Evolutionary conservation across 371 early-diverging fungal species (phyloP).

Genomic region (Phascolomyces articulosus): DNA sequence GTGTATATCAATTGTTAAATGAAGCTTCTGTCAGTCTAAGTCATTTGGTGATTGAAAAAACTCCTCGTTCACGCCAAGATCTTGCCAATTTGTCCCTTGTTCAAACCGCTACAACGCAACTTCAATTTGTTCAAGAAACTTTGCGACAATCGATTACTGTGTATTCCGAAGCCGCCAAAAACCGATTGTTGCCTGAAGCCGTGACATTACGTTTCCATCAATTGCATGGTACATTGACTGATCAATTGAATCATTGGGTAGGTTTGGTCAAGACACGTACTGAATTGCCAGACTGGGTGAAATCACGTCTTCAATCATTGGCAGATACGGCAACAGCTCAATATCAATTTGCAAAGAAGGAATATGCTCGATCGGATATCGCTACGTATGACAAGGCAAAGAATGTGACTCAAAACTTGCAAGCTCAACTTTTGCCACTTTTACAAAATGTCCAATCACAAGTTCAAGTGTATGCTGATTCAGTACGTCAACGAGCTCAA

Average conservation of each 20-base stretch:
- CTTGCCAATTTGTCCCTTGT: constrained; percentile 15
- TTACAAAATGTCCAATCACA: constrained; percentile 49
- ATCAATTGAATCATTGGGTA: constrained; percentile 26
- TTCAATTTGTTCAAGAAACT: constrained; percentile 34
- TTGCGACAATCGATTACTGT: constrained; percentile 27
- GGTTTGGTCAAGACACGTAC: constrained; percentile 43
- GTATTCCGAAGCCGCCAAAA: constrained; percentile 33
- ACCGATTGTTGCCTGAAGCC: constrained; percentile 31
- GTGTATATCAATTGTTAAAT: constrained; percentile 40
- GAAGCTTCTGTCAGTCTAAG: constrained; percentile 36
- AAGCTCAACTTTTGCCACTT: constrained; percentile 55
- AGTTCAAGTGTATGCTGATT: constrained; percentile 27
- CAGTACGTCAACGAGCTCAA: constrained; percentile 11
- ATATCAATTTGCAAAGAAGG: constrained; percentile 36
- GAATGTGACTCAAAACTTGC: constrained; percentile 45
- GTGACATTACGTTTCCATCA: constrained; percentile 26
- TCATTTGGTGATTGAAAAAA: constrained; percentile 28
- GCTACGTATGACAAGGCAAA: constrained; percentile 53
- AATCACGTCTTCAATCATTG: constrained; percentile 41
- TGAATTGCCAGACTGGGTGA: constrained; percentile 48
- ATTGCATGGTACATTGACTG: constrained; percentile 18
- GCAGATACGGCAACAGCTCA: constrained; percentile 47
- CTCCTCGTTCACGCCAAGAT: constrained; percentile 40
- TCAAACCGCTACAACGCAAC: constrained; percentile 23
- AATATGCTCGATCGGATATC: constrained; percentile 51